Percentiles rank a stretch among this genome's conserved stretches.
These are phyloP conservation scores for Malus asiatica DNA, from an alignment of 306 rosid species.

Conservation along the genomic window DNA sequence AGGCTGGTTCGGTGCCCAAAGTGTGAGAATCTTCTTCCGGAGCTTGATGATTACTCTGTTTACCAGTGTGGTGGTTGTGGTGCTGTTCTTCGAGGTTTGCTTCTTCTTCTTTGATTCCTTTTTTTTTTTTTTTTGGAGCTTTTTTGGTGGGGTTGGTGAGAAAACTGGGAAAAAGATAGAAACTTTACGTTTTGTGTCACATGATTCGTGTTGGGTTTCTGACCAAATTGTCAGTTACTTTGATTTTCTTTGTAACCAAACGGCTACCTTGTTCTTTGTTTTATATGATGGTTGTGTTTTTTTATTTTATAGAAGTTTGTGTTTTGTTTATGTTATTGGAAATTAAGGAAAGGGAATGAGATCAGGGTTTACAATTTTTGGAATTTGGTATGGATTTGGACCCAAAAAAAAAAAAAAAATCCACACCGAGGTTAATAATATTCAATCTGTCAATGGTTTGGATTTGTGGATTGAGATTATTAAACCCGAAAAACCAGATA, in stretches of 20 bases:
- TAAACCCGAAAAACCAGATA: neutral
- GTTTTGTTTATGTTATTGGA: neutral
- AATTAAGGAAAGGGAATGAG: neutral
- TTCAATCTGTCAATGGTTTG: neutral
- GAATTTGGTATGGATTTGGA: neutral
- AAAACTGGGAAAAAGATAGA: neutral
- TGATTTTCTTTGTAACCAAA: neutral
- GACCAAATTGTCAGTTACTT: neutral
- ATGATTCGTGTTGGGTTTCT: neutral
- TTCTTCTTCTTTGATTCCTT: neutral
- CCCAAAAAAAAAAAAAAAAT: neutral
- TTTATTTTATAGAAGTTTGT: neutral
- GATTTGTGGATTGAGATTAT: neutral
- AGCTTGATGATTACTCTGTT: slow-evolving; percentile 74
- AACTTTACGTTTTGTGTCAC: neutral
- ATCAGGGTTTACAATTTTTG: neutral
- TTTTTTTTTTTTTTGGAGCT: neutral
- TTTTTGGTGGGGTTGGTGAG: neutral
- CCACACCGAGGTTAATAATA: neutral
- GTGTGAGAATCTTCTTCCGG: slow-evolving; percentile 92
- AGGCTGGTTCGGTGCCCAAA: slow-evolving; percentile 85
- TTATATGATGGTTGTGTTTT: neutral
- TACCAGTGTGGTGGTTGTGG: slow-evolving; percentile 95
- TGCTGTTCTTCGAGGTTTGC: slow-evolving; percentile 75
- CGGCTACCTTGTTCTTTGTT: neutral